phyloP scores from a whole-genome alignment of 2,329 filamentous ascomycete species.

The Fusarium napiforme region DNA sequence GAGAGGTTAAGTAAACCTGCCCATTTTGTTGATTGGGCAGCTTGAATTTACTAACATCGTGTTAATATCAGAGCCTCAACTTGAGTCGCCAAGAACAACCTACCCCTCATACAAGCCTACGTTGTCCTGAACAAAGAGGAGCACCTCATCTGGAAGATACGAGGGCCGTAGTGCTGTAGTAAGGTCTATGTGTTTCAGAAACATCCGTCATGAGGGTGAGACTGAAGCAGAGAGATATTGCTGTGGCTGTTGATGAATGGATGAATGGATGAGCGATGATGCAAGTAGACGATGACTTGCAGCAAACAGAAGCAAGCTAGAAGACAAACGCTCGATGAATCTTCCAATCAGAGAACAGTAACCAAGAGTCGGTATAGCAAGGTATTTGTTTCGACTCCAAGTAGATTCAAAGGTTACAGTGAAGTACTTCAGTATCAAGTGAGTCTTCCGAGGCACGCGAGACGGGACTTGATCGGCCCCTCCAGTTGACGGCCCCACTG shows the following conservation, averaged over 20 bases:
- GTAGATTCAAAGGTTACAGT: neutral
- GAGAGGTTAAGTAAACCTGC: conserved; percentile 95
- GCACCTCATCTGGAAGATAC: conserved; percentile 90
- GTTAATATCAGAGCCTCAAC: conserved; percentile 23
- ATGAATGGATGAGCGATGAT: conserved; percentile 30
- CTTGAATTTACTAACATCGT: conserved; percentile 82
- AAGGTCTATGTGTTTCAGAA: conserved; percentile 93
- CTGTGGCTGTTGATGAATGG: conserved; percentile 2
- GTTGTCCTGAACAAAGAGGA: conserved; percentile 96
- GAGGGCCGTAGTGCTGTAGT: conserved; percentile 95
- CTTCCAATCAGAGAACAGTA: neutral
- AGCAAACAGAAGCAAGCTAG: conserved; percentile 11
- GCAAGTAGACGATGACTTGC: conserved; percentile 30
- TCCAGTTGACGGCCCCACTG: conserved; percentile 34
- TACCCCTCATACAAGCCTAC: conserved; percentile 98
- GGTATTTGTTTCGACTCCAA: conserved; percentile 2
- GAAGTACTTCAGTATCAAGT: conserved; percentile 13
- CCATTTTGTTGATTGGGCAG: conserved; percentile 94
- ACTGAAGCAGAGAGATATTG: conserved; percentile 7
- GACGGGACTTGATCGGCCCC: conserved; percentile 13
- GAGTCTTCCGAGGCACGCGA: conserved; percentile 21
- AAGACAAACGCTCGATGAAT: neutral
- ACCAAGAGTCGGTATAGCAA: neutral
- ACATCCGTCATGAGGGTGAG: conserved; percentile 79
- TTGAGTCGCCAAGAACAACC: conserved; percentile 48